Conservation (phyloP, 805 yeast genomes). For the Pichia manshurica region DNA sequence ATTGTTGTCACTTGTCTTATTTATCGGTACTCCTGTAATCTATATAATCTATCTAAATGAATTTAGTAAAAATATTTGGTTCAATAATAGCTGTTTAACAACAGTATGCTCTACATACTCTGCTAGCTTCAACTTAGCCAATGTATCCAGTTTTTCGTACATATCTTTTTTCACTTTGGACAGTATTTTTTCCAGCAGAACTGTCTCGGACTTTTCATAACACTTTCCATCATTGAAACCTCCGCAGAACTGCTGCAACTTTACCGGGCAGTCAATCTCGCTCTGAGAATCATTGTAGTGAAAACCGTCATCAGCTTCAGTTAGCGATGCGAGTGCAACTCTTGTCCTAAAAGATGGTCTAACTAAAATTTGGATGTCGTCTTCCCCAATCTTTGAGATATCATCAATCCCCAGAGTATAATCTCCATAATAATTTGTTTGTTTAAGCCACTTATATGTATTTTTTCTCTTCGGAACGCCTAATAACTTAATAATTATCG, state of each 20-base stretch:
- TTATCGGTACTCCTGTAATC: background rate
- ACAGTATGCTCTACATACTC: background rate
- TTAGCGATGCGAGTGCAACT: constrained; percentile 62
- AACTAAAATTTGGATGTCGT: background rate
- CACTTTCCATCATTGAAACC: constrained; percentile 45
- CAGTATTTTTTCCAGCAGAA: constrained; percentile 32
- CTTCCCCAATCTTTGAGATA: background rate
- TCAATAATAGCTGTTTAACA: background rate
- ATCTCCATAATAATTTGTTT: constrained; percentile 60
- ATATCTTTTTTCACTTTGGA: constrained; percentile 18
- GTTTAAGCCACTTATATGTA: constrained; percentile 32
- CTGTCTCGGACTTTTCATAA: constrained; percentile 31
- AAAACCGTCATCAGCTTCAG: constrained; percentile 25
- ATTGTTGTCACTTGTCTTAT: background rate
- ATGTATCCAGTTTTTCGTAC: constrained; percentile 1
- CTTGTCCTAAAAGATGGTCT: constrained; percentile 67
- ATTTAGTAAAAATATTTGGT: background rate
- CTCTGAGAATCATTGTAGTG: background rate
- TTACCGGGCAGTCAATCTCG: constrained; percentile 24
- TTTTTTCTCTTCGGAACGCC: constrained; percentile 5
- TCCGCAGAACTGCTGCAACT: constrained; percentile 34
- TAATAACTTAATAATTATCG: constrained; percentile 14
- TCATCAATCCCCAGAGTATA: constrained; percentile 50
- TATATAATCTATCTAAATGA: constrained; percentile 1
- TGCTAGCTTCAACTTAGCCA: background rate